Evolutionary conservation across 2,329 filamentous ascomycete species (phyloP).

Genomic region (Fusarium sp.): DNA sequence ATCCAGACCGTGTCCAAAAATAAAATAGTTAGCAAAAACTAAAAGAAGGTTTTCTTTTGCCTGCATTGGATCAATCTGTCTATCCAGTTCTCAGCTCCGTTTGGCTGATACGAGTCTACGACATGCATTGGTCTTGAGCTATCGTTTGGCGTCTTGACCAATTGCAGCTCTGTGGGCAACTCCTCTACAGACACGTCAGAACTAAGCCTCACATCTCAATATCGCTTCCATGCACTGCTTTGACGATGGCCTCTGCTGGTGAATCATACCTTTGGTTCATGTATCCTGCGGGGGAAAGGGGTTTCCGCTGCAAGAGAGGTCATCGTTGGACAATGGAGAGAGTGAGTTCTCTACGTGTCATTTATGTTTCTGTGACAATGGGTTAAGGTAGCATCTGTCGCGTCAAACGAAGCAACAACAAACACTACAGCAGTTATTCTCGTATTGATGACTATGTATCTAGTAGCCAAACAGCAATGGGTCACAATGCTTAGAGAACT

Average conservation of each 20-base stretch:
- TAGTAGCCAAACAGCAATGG: background rate
- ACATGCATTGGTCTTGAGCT: slow-evolving; percentile 6
- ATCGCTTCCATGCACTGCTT: slow-evolving; percentile 27
- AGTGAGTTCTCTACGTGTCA: background rate
- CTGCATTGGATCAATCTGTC: background rate
- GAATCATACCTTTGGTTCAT: background rate
- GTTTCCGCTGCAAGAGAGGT: background rate
- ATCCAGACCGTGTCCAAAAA: slow-evolving; percentile 31
- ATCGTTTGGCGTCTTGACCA: slow-evolving; percentile 7
- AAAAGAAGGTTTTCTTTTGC: background rate
- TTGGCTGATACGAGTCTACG: background rate
- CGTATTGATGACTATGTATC: too few relatives aligned
- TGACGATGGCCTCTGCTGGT: background rate
- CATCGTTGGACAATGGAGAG: background rate
- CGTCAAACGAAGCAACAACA: background rate
- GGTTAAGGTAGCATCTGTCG: background rate
- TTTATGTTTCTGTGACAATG: background rate
- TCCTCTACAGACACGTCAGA: slow-evolving; percentile 32
- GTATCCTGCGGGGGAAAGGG: slow-evolving; percentile 13
- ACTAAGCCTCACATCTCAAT: slow-evolving; percentile 25
- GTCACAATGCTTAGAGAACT: background rate
- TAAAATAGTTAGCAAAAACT: background rate
- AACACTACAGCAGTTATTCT: background rate
- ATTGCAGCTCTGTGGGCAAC: slow-evolving; percentile 6
- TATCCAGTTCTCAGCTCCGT: background rate